These are phyloP conservation scores for Cladosporium sp. DNA, from an alignment of 2,329 filamentous ascomycete genomes.

Conservation along the genomic window DNA sequence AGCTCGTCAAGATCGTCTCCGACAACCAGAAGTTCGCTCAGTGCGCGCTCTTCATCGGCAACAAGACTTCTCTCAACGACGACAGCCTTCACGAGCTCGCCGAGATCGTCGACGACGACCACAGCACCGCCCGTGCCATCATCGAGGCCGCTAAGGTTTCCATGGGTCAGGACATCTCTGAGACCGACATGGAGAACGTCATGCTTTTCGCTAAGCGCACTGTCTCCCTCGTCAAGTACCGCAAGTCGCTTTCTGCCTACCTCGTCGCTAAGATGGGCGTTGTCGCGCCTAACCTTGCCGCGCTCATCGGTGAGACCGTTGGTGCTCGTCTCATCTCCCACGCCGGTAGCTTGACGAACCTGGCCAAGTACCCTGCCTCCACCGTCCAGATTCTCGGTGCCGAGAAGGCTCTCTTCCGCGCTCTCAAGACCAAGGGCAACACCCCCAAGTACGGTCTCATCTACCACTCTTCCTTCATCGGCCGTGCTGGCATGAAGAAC, in stretches of 20 bases:
- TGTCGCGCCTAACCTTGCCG: slow-evolving; percentile 90
- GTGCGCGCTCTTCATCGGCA: slow-evolving; percentile 79
- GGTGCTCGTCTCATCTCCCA: slow-evolving; percentile 95
- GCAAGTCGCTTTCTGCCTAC: slow-evolving; percentile 78
- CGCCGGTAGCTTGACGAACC: slow-evolving; percentile 89
- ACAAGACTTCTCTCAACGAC: slow-evolving; percentile 81
- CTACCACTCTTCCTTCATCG: slow-evolving; percentile 96
- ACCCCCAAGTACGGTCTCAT: slow-evolving; percentile 98
- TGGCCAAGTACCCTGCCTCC: slow-evolving; percentile 96
- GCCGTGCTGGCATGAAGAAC: slow-evolving; percentile 82
- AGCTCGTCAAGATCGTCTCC: slow-evolving; percentile 86
- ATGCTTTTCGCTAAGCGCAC: slow-evolving; percentile 80
- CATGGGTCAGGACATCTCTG: slow-evolving; percentile 92
- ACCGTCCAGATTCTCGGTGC: slow-evolving; percentile 98
- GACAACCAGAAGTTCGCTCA: slow-evolving; percentile 92
- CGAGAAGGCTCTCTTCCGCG: slow-evolving; percentile 96
- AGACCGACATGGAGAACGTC: slow-evolving; percentile 84
- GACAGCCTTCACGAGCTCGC: slow-evolving; percentile 87
- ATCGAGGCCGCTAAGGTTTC: slow-evolving; percentile 91
- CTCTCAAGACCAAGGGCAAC: slow-evolving; percentile 98
- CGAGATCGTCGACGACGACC: slow-evolving; percentile 82
- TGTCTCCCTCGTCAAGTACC: slow-evolving; percentile 79
- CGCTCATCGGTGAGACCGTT: slow-evolving; percentile 89
- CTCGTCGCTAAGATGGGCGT: slow-evolving; percentile 88
- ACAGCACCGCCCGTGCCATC: slow-evolving; percentile 83